Base-by-base conservation (phyloP, 805 yeast species). In the Brettanomyces anomalus region DNA sequence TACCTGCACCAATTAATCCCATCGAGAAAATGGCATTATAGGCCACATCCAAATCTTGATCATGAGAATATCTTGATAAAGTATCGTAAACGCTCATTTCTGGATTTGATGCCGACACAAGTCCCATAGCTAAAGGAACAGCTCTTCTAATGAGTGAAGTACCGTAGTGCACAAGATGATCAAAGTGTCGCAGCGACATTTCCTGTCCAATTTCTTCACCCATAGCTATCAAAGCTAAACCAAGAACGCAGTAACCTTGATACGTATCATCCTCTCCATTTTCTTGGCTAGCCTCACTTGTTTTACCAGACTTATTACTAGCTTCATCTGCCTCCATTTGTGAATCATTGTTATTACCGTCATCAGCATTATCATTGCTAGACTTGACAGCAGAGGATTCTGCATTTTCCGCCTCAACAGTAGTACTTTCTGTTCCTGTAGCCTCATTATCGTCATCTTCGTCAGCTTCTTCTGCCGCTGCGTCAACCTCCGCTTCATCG, bases 1-100 rank as follows among this genome's bases (percentile, higher is more conserved):
- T 93, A 66, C 99, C 99, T 17, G 97, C 93, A 60, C 98, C 98
- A 53, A 90, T 95, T 49, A 93, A 68, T 43, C 99, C 99, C 97
- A 93, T 89, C 36, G 96, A 81, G 56, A 86, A 90, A 49, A 93
- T 88, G 17, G 98, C 88, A 60, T 89, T 93, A 61, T 82, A 81
- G 5, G 97, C 96, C 43, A 93, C 96, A 57, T 86, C 95, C 53
- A 85, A 67, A 62, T 93, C 97, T 44, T 86, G 81, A 58, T 93
- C 99, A 65, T 93, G 99, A 7, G 97, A 87, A 66, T 86, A 88
- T 61, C 98, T 78, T 4, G 97, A 89, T 50, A 93, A 72, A 0
- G 97, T 89, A 62, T 93, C 99, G 59, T 87, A 93, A 14, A 90
- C 96, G 65, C 88, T 89, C 85, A 93, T 89, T 65, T 89, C 93